phyloP scores from a whole-genome alignment of 768 basidiomycete genomes.

The Pleurotus platypus region DNA sequence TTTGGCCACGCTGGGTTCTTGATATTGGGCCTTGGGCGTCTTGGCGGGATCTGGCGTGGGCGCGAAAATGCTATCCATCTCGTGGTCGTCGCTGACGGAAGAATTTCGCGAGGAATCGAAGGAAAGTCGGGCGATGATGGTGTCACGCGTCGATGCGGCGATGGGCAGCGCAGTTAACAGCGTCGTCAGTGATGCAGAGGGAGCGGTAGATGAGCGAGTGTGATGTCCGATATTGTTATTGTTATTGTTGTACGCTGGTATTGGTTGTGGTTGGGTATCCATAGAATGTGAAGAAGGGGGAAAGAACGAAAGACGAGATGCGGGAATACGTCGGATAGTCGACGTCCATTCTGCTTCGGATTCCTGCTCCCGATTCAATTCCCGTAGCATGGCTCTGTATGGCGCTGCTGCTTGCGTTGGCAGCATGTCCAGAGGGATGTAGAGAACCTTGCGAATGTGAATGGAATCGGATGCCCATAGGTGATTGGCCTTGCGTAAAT shows the following conservation, averaged over 20 bases:
- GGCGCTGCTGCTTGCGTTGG: constrained; percentile 28
- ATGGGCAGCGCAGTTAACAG: constrained; percentile 47
- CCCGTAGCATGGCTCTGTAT: background rate
- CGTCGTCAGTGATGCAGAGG: constrained; percentile 31
- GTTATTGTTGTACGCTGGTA: background rate
- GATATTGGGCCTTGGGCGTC: constrained; percentile 14
- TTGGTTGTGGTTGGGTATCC: constrained; percentile 6
- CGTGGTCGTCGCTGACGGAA: constrained; percentile 34
- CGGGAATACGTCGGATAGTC: constrained; percentile 43
- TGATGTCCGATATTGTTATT: background rate
- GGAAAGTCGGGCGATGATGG: constrained; percentile 51
- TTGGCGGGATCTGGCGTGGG: constrained; percentile 10
- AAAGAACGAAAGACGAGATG: constrained; percentile 52
- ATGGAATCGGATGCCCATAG: constrained; percentile 93
- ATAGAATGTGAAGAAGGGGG: constrained; percentile 34
- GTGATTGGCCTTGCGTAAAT: constrained; percentile 84
- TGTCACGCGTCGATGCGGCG: constrained; percentile 50
- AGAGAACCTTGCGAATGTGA: constrained; percentile 78
- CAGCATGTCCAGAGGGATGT: constrained; percentile 70
- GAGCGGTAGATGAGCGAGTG: constrained; percentile 6
- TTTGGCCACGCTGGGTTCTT: background rate
- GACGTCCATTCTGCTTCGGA: constrained; percentile 9
- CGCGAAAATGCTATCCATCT: constrained; percentile 38
- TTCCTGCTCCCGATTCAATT: background rate
- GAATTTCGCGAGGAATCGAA: constrained; percentile 37